Evolutionary conservation across 352 stramenopile genomes (phyloP), one percentile per base, ranked within the genome.

Genomic region (Globisporangium perplexum): DNA sequence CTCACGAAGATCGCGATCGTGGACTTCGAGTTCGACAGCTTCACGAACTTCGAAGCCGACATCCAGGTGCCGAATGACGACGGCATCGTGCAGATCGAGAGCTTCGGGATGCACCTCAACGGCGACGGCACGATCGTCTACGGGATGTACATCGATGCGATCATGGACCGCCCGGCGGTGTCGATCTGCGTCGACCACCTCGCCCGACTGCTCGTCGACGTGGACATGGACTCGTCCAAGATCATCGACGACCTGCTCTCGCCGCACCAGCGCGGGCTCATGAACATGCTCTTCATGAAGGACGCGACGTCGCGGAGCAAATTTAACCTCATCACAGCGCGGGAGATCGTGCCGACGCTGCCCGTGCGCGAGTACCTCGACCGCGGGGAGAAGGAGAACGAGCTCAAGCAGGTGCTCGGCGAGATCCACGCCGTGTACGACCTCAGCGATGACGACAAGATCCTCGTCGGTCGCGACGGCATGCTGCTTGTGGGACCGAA

Each of bases 1-100:
- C 83, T 99, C 18, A 99, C 96, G 4, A 94, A 90, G 61, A 96
- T 99, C 45, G 89, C 97, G 50, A 97, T 99, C 49, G 77, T 99
- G 7, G 96, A 99, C 68, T 99, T 98, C 69, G 97, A 97, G 39
- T 93, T 98, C 50, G 96, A 97, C 28, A 86, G 96, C 31, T 97
- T 98, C 62, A 98, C 98, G 8, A 99, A 99, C 63, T 98, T 99
- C 63, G 96, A 99, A 66, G 96, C 96, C 11, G 95, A 99, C 51
- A 99, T 99, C 57, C 86, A 98, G 57, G 96, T 94, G 52, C 86
- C 95, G 1, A 86, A 95, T 54, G 83, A 97, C 28, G 78, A 89
- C 31, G 93, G 91, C 30, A 89, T 98, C 22, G 86, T 98, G n/a
- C 95, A 98, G 74, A 95, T 99, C 45, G 96, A 98, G 66, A 99